Percentiles rank a stretch among this genome's conserved stretches.
These are phyloP conservation scores for Chamaecrista fasciculata DNA, from an alignment of 306 rosid species.

Conservation along the genomic window DNA sequence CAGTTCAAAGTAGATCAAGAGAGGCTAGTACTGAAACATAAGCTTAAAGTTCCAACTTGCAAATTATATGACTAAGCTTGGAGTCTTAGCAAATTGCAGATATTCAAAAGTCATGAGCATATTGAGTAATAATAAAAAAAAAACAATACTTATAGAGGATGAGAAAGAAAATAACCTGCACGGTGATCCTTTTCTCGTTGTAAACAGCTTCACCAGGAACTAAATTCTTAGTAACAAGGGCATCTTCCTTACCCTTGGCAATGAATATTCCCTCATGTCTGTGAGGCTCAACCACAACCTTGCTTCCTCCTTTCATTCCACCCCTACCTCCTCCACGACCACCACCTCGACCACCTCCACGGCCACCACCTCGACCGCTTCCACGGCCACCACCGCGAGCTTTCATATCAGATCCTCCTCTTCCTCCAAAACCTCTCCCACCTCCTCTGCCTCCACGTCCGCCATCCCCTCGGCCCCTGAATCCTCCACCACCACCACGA, in stretches of 20 bases:
- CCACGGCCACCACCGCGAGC: slow-evolving; percentile 27
- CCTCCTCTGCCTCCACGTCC: slow-evolving; percentile 17
- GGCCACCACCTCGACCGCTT: not conserved
- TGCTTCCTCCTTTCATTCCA: slow-evolving; percentile 52
- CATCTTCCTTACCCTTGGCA: slow-evolving; percentile 90
- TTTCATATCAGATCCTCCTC: slow-evolving; percentile 18
- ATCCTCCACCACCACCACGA: slow-evolving; percentile 38
- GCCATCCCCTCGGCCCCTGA: slow-evolving; percentile 31
- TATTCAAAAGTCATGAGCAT: not conserved
- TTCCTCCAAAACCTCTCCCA: slow-evolving; percentile 43
- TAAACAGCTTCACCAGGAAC: slow-evolving; percentile 93
- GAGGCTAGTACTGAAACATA: too few relatives aligned
- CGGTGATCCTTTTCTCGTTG: slow-evolving; percentile 77
- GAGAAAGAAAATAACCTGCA: slow-evolving; percentile 53
- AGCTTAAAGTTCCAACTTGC: too few relatives aligned
- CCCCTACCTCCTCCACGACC: slow-evolving; percentile 29
- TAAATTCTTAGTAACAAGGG: slow-evolving; percentile 83
- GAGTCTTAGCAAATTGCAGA: not conserved
- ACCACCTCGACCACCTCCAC: slow-evolving; percentile 2
- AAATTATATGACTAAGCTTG: too few relatives aligned
- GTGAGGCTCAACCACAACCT: slow-evolving; percentile 47
- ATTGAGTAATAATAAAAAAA: not conserved
- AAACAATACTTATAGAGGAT: not conserved
- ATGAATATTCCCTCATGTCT: slow-evolving; percentile 85
- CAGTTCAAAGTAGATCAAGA: too few relatives aligned